A percentile compares a stretch with the other conserved stretches of the same genome.
Conservation (phyloP, 1,284 basidiomycete species). For the Anthracocystis setariae region DNA sequence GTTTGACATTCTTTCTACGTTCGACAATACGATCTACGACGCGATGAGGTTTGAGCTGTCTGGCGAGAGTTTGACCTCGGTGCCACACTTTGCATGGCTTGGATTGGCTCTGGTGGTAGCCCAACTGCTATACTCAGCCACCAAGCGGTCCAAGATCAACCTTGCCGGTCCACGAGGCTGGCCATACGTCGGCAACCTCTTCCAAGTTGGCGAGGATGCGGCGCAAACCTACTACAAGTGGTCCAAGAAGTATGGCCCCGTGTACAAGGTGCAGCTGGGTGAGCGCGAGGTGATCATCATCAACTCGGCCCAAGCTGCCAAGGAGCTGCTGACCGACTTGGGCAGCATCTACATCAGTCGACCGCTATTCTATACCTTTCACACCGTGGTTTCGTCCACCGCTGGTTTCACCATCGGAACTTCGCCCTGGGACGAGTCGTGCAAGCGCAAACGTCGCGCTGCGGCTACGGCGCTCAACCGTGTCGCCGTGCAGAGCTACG, state of each 20-base stretch:
- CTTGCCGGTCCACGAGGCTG: slow-evolving; percentile 34
- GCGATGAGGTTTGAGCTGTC: slow-evolving; percentile 20
- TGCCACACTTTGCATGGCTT: slow-evolving; percentile 19
- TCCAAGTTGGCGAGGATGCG: slow-evolving; percentile 43
- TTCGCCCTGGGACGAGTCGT: slow-evolving; percentile 49
- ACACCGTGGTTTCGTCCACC: slow-evolving; percentile 45
- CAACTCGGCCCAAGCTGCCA: slow-evolving; percentile 41
- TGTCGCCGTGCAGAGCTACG: slow-evolving; percentile 37
- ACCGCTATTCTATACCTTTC: slow-evolving; percentile 46
- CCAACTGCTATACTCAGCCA: slow-evolving; percentile 17
- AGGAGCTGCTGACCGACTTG: slow-evolving; percentile 44
- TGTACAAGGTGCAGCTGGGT: slow-evolving; percentile 45
- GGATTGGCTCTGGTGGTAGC: slow-evolving; percentile 10
- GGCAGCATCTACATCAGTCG: slow-evolving; percentile 49
- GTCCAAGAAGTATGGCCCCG: slow-evolving; percentile 36
- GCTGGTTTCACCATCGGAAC: slow-evolving; percentile 49
- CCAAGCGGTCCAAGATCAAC: slow-evolving; percentile 25
- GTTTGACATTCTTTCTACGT: no score
- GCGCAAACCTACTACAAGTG: slow-evolving; percentile 43
- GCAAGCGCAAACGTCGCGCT: slow-evolving; percentile 44
- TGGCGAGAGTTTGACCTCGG: slow-evolving; percentile 7
- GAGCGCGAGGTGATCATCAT: slow-evolving; percentile 44
- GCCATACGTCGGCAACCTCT: slow-evolving; percentile 44
- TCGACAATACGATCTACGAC: not conserved
- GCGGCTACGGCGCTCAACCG: slow-evolving; percentile 49